A percentile compares a stretch with the other conserved stretches of the same genome.
Conservation (phyloP, 2,329 filamentous ascomycete species). For the Periglandula ipomoeae region DNA sequence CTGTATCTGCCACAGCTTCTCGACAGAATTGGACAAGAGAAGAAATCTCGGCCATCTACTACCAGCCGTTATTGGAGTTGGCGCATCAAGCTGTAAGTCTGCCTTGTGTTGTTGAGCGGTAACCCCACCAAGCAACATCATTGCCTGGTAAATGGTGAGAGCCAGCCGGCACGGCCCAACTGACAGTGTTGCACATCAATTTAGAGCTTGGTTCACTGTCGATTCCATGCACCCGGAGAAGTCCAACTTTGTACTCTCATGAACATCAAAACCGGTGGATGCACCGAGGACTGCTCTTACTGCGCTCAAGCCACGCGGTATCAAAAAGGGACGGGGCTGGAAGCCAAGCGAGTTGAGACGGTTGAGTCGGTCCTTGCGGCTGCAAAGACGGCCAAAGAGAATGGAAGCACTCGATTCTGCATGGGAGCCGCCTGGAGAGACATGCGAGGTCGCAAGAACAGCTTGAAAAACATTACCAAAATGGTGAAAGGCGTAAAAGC, state of each 20-base stretch:
- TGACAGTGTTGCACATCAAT: slow-evolving; percentile 7
- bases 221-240: slow-evolving; percentile 73
- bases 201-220: slow-evolving; percentile 68
- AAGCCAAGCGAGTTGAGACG: slow-evolving; percentile 68
- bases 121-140: neutral
- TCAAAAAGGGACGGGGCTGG: slow-evolving; percentile 64
- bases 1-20: slow-evolving; percentile 50
- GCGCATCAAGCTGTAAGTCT: slow-evolving; percentile 59
- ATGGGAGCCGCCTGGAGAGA: slow-evolving; percentile 94
- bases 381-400: slow-evolving; percentile 67
- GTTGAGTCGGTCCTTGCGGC: slow-evolving; percentile 76
- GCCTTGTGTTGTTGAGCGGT: neutral
- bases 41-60: slow-evolving; percentile 74
- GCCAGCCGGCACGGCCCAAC: neutral
- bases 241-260: slow-evolving; percentile 91
- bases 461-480: slow-evolving; percentile 70
- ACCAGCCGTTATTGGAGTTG: slow-evolving; percentile 72
- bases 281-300: slow-evolving; percentile 88
- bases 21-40: slow-evolving; percentile 72
- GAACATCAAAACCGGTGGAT: slow-evolving; percentile 94
- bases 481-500: slow-evolving; percentile 77
- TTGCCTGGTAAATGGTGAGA: neutral
- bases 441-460: slow-evolving; percentile 83
- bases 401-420: slow-evolving; percentile 85
- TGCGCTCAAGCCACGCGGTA: slow-evolving; percentile 83